These are phyloP conservation scores for Apiospora arundinis DNA, from an alignment of 2,329 filamentous ascomycete species.

Conservation along the genomic window DNA sequence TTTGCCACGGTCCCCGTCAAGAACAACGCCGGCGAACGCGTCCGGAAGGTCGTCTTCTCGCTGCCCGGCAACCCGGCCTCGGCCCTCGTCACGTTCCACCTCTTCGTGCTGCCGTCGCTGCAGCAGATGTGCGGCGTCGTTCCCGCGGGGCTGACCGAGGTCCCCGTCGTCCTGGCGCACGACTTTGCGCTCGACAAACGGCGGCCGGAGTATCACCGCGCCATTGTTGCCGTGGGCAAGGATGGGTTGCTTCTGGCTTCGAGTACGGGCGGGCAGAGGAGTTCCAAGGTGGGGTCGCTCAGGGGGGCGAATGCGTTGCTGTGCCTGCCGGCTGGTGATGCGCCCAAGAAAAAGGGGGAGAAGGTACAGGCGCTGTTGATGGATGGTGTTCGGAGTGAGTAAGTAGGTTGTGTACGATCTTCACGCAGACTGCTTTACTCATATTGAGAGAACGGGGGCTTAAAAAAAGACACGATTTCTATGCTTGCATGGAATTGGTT, in stretches of 20 bases:
- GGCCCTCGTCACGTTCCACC: slow-evolving; percentile 89
- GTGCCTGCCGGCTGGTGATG: slow-evolving; percentile 71
- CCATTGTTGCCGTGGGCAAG: slow-evolving; percentile 67
- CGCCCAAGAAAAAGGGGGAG: slow-evolving; percentile 70
- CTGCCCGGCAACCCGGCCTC: slow-evolving; percentile 94
- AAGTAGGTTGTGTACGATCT: not conserved
- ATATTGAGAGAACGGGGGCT: too few relatives aligned
- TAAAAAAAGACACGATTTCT: too few relatives aligned
- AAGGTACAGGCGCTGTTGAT: slow-evolving; percentile 82
- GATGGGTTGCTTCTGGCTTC: slow-evolving; percentile 75
- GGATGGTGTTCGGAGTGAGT: slow-evolving; percentile 47
- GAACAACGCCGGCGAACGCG: slow-evolving; percentile 61
- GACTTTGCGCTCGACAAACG: slow-evolving; percentile 76
- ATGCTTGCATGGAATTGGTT: too few relatives aligned
- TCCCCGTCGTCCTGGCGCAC: slow-evolving; percentile 74
- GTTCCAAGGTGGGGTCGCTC: slow-evolving; percentile 87
- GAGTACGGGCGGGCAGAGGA: slow-evolving; percentile 90
- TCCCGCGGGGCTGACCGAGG: slow-evolving; percentile 72
- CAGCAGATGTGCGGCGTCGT: slow-evolving; percentile 76
- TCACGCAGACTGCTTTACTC: too few relatives aligned
- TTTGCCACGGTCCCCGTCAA: slow-evolving; percentile 86
- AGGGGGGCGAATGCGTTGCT: slow-evolving; percentile 87
- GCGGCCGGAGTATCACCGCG: slow-evolving; percentile 90
- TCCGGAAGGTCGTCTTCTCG: slow-evolving; percentile 80
- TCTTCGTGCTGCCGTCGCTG: slow-evolving; percentile 89